phyloP scores from a whole-genome alignment of 768 basidiomycete genomes.

The Tricholoma sp. region DNA sequence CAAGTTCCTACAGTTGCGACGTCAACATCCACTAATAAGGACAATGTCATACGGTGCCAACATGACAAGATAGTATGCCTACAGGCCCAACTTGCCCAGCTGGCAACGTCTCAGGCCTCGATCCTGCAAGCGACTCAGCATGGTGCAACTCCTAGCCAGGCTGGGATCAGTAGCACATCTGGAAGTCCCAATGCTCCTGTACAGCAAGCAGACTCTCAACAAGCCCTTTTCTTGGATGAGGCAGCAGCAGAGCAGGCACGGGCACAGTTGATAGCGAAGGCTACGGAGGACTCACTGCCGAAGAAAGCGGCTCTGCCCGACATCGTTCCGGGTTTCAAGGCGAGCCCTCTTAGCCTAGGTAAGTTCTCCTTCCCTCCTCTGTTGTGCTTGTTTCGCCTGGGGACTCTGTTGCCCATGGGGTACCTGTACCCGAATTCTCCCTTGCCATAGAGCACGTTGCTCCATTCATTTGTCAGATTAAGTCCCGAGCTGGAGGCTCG shows the following conservation, averaged over 20 bases:
- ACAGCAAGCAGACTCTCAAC: neutral
- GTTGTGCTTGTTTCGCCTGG: too few relatives aligned
- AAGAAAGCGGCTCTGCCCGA: neutral
- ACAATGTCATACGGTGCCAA: neutral
- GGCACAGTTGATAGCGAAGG: neutral
- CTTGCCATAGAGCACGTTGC: neutral
- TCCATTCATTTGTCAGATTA: neutral
- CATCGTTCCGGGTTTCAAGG: neutral
- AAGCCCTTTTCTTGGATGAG: neutral
- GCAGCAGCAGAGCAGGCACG: neutral
- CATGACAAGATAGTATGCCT: neutral
- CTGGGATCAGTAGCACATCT: neutral
- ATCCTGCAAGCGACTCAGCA: neutral
- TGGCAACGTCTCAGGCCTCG: neutral
- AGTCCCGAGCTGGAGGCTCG: neutral
- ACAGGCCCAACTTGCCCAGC: neutral
- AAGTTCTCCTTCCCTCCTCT: neutral
- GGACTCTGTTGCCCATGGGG: too few relatives aligned
- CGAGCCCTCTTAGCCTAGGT: neutral
- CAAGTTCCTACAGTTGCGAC: neutral
- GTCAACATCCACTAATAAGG: neutral
- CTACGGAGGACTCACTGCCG: neutral
- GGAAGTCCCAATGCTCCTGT: neutral
- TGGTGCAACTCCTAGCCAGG: neutral
- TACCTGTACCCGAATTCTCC: too few relatives aligned